These are phyloP conservation scores for Immersiella caudata DNA, from an alignment of 495 filamentous ascomycete species.

Conservation along the genomic window DNA sequence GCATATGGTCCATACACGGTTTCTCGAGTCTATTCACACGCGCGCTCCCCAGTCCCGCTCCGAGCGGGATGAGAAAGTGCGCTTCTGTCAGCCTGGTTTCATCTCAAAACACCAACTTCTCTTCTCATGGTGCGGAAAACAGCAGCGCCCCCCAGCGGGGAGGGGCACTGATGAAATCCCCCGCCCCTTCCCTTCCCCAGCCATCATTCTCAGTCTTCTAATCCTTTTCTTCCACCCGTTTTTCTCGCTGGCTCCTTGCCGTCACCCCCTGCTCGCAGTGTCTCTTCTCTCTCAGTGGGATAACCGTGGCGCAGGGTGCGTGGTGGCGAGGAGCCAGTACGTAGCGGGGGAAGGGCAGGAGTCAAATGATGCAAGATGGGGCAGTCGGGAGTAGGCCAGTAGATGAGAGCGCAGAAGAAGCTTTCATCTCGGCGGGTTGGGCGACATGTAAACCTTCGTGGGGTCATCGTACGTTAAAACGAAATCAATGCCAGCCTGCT, in stretches of 20 bases:
- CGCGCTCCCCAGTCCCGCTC: slow-evolving; percentile 5
- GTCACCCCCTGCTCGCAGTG: background rate
- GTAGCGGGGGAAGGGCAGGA: background rate
- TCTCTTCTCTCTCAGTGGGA: background rate
- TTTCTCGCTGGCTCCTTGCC: background rate
- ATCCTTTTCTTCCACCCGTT: background rate
- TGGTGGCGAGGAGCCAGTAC: background rate
- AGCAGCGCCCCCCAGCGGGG: background rate
- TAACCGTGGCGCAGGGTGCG: background rate
- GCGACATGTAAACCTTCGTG: slow-evolving; percentile 65
- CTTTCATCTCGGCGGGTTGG: slow-evolving; percentile 36
- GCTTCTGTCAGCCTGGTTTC: slow-evolving; percentile 27
- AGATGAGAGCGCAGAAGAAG: background rate
- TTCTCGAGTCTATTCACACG: slow-evolving; percentile 73
- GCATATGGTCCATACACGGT: slow-evolving; percentile 93
- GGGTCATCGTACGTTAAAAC: slow-evolving; percentile 83
- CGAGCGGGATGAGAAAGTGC: slow-evolving; percentile 1
- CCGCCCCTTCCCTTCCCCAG: background rate
- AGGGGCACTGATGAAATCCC: background rate
- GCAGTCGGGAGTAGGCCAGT: background rate
- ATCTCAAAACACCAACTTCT: background rate
- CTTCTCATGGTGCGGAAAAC: background rate
- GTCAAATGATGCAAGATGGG: slow-evolving; percentile 1
- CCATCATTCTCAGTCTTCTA: background rate
- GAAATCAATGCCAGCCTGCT: slow-evolving; percentile 91